Percentiles rank a stretch among this genome's conserved stretches.
These are phyloP conservation scores for Sesbania bispinosa DNA, from an alignment of 306 rosid genomes.

Conservation along the genomic window DNA sequence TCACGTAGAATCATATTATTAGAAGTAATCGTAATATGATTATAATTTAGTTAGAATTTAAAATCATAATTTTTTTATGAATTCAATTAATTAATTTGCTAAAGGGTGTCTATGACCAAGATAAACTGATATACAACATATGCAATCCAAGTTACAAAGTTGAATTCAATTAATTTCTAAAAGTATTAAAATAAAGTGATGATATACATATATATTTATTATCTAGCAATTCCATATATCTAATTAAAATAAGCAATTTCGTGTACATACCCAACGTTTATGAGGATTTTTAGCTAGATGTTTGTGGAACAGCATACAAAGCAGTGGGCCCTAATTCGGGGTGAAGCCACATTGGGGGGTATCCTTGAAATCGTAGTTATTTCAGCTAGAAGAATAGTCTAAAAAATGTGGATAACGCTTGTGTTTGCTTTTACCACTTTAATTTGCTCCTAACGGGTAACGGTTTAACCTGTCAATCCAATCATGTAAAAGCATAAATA, in stretches of 20 bases:
- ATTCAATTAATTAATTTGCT: too few relatives aligned
- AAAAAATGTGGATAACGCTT: slow-evolving; percentile 34
- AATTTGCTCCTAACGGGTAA: slow-evolving; percentile 37
- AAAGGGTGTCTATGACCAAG: too few relatives aligned
- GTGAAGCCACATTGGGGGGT: slow-evolving; percentile 28
- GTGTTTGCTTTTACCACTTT: slow-evolving; percentile 36
- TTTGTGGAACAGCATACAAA: background rate
- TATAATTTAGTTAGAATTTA: too few relatives aligned
- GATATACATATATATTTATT: background rate
- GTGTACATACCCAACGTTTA: background rate
- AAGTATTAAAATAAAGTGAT: background rate
- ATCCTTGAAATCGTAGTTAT: background rate
- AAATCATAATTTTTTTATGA: too few relatives aligned
- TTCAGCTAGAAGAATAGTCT: slow-evolving; percentile 34
- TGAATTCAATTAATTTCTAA: background rate
- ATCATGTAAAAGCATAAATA: slow-evolving; percentile 4
- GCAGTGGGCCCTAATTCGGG: background rate
- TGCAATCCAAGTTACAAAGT: background rate
- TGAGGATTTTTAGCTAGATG: background rate
- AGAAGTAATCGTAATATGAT: too few relatives aligned
- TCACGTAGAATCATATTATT: background rate
- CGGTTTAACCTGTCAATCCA: slow-evolving; percentile 61
- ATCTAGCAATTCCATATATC: background rate
- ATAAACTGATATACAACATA: too few relatives aligned
- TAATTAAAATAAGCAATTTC: background rate